Conservation (phyloP, 169 alveolate species). For the Plasmodium vivax region DNA sequence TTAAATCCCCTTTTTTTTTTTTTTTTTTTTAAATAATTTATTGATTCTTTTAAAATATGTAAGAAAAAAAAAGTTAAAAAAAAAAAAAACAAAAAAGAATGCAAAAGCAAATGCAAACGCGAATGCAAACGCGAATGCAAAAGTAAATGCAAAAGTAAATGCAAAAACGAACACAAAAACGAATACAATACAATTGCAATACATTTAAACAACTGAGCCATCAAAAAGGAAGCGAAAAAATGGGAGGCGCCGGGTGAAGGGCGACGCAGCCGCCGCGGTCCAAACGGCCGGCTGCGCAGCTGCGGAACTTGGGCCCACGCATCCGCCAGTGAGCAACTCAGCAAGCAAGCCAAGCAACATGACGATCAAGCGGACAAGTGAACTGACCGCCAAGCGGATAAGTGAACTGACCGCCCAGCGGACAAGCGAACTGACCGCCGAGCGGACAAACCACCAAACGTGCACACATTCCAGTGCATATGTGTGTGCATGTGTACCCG, state of each 20-base stretch:
- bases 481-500: background rate
- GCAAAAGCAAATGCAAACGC: no score
- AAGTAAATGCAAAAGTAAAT: no score
- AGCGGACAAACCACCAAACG: background rate
- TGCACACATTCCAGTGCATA: background rate
- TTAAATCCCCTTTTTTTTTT: conserved; percentile 24
- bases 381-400: no score
- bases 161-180: background rate
- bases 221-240: background rate
- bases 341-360: background rate
- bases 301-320: background rate
- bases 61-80: conserved; percentile 9
- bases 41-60: conserved; percentile 14
- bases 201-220: background rate
- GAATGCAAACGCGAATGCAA: background rate
- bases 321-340: background rate
- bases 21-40: conserved; percentile 22
- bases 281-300: background rate
- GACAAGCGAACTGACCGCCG: background rate
- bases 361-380: background rate
- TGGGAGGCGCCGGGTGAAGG: background rate
- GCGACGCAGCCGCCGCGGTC: background rate
- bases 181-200: background rate
- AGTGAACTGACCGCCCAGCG: no score
- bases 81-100: conserved; percentile 18